Base-by-base conservation (phyloP, 768 basidiomycete species). In the Infundibulicybe gibba region DNA sequence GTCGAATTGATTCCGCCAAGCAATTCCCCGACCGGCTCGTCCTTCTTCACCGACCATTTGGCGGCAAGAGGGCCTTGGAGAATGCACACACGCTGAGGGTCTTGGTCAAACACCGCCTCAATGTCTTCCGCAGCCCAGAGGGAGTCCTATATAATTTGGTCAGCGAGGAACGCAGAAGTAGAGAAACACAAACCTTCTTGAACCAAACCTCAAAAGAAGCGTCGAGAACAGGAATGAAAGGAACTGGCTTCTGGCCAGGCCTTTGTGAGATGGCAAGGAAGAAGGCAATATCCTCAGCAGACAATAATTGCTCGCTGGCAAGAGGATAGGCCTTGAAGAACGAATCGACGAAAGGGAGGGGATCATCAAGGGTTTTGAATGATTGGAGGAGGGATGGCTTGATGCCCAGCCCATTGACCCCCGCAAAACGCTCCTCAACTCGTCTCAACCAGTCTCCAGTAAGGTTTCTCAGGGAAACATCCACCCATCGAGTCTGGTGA, bases 61-160 rank as follows among this genome's bases (percentile, higher is more conserved):
- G 82, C 92, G 1, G 97, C 94, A 42, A 99, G 87, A 12, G 97
- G 97, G 16, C 97, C 97, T 68, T 97, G 94, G 44, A 99, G 81
- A 56, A 99, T 95, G 61, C 93, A 95, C 20, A 98, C 94, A 51
- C 97, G 87, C 66, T 99, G 91, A 19, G 95, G 95, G 65, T 98
- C 97, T 69, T 95, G 93, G 68, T 98, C 97, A 60, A 98, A 97
- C 35, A 99, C 94, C 12, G 94, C 95, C 51, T 98, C 97, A 53
- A 97, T 94, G 63, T 99, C 97, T 66, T 97, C 95, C 2, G 93
- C 90, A 34, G 90, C 89, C 94, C 95, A 97, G 10, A 98, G 81
- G 6, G 95, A 98, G 64, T 97, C 95, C 90, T 92, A 54, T 16
- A 19, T 17, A 17, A 3, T 33, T 11, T 54, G 47, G 44, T 41